Conservation (phyloP, 345 rosid genomes). For the Brassica incana region DNA sequence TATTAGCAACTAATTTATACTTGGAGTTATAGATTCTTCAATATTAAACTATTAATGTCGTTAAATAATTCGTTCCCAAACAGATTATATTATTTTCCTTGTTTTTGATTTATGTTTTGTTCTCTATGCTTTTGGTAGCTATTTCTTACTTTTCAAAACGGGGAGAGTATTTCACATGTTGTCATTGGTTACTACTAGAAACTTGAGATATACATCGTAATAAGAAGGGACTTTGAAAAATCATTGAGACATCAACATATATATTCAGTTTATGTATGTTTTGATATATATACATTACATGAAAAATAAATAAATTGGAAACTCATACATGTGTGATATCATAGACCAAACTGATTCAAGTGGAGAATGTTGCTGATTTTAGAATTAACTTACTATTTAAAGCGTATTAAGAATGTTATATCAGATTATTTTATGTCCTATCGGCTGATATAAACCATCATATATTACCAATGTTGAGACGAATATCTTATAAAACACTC, state of each 20-base stretch:
- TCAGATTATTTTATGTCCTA: not conserved
- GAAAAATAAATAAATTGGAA: not conserved
- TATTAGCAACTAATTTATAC: not conserved
- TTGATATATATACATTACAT: not conserved
- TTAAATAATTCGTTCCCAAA: not conserved
- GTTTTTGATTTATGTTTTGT: not conserved
- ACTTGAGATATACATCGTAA: not conserved
- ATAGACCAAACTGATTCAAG: not conserved
- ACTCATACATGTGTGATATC: not conserved
- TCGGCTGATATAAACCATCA: not conserved
- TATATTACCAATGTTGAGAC: not conserved
- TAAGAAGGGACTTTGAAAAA: not conserved
- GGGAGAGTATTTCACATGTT: not conserved
- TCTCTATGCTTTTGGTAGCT: not conserved
- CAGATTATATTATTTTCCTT: not conserved
- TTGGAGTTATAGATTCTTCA: not conserved
- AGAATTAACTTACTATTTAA: not conserved
- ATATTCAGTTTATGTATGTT: not conserved
- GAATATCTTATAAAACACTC: not conserved
- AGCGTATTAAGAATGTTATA: not conserved
- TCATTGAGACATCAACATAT: not conserved
- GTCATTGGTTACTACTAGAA: not conserved
- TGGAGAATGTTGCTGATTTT: not conserved
- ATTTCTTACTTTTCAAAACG: not conserved
- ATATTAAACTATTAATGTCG: not conserved